Evolutionary conservation across 495 filamentous ascomycete species (phyloP), one percentile per base, ranked within the genome.

Genomic region (Aspergillus hancockii): DNA sequence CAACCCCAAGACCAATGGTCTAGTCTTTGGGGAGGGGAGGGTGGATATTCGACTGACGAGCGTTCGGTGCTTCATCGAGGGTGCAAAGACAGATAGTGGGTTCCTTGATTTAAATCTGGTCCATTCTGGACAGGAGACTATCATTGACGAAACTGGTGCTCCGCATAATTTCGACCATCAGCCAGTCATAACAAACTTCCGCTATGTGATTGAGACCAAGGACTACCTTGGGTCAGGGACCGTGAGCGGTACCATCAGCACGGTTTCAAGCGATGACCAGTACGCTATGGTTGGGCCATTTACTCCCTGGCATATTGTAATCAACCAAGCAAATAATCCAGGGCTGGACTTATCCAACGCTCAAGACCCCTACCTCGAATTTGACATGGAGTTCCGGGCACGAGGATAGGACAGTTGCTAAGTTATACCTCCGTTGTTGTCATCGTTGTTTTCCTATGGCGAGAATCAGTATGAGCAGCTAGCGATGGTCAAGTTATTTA

Each of bases 281-380:
- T 55, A 55, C 18, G 53, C 53, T 18, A 16, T 47, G 36, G 36
- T 55, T 55, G 53, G 53, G 53, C 53, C 53, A 21, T 55, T 55
- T 46, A 19, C 53, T 18, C 14, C 21, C 16, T 55, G 53, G 53
- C 12, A 30, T 34, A 32, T 46, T 19, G 21, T 30, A 38, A 55
- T 55, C 25, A 45, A 13, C 10, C 36, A 4, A 34, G 53, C 19
- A 31, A 28, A 47, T 18, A 46, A 55, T n/a, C 22, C 3, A 3
- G 53, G 53, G 12, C 30, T 55, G 53, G 41, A 55, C 18, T 13
- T 55, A 21, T 19, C 40, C 6, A 31, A 47, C 13, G 40, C 40
- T 12, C 0, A 45, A 43, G 25, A 47, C n/a, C 13, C 40, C 23
- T 47, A 47, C 30, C 23, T 55, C 19, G 23, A 55, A 16, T 55